Conservation (phyloP, 2,329 filamentous ascomycete species). For the Pseudogymnoascus sp. region DNA sequence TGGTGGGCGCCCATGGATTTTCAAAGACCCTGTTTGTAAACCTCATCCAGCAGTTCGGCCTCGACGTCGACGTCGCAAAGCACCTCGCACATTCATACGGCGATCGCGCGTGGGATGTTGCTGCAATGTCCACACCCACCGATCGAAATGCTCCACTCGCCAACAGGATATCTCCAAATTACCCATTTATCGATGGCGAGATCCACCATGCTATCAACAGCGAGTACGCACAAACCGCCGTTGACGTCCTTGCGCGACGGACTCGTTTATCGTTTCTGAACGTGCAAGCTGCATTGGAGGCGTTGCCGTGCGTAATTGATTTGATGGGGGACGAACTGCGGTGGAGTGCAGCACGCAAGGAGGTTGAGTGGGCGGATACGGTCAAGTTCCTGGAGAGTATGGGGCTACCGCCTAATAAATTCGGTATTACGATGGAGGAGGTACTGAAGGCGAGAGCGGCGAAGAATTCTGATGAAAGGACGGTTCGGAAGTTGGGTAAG, state of each 20-base stretch:
- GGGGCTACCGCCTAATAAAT: too few species aligned
- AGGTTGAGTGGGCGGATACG: conserved; percentile 69
- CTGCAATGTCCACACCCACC: conserved; percentile 68
- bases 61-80: conserved; percentile 87
- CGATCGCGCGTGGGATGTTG: conserved; percentile 86
- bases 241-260: conserved; percentile 77
- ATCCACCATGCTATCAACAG: conserved; percentile 78
- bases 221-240: conserved; percentile 86
- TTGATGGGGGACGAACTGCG: conserved; percentile 78
- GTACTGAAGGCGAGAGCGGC: too few species aligned
- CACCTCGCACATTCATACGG: conserved; percentile 84
- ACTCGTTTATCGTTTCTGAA: conserved; percentile 86
- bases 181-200: conserved; percentile 89
- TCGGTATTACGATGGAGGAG: too few species aligned
- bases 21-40: conserved; percentile 91
- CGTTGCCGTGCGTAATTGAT: conserved; percentile 77
- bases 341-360: conserved; percentile 66
- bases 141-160: conserved; percentile 75
- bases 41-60: conserved; percentile 83
- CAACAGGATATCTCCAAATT: conserved; percentile 67
- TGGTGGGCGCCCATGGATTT: conserved; percentile 79
- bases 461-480: too few species aligned
- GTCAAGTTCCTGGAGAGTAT: too few species aligned
- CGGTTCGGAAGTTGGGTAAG: too few species aligned
- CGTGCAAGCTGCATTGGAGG: conserved; percentile 80